Base-by-base conservation (phyloP, 2,329 filamentous ascomycete species). In the Thermothelomyces thermophilus region DNA sequence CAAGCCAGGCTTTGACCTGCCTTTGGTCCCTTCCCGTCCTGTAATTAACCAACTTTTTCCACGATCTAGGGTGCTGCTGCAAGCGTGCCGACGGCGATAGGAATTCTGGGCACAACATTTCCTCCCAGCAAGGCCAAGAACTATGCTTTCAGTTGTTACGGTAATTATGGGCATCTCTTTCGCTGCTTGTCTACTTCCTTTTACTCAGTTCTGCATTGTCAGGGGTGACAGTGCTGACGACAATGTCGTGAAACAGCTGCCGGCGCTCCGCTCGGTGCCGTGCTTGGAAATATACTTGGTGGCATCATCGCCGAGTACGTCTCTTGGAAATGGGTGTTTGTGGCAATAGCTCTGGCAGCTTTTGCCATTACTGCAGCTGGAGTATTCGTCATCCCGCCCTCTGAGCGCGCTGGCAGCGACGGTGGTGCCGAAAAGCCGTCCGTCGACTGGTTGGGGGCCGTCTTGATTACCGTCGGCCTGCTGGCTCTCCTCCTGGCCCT, bases 31-130 rank as follows among this genome's bases (percentile, higher is more conserved):
- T n/a, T n/a, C n/a, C n/a, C n/a, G n/a, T n/a, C n/a, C n/a, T n/a
- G 20, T 5, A 6, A 5, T 9, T 26, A 26, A 26, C 24, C n/a
- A n/a, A 26, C 24, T 26, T 5, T 26, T 26, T 26, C 9, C 5
- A 26, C 9, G 5, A 26, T 26, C 9, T 26, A 77, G 67, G 83
- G 82, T 2, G 80, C 80, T 22, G 83, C 84, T 1, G 81, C 82
- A 14, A 86, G 84, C 60, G 80, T 86, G 0, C 83, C 84, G 0
- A 86, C 83, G 0, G 84, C 83, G 0, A 79, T 87, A 60, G 84
- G 84, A 0, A 86, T 87, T 34, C 64, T 87, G 2, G 83, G 82
- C 0, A 77, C 78, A 1, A 85, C 80, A 0, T 87, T 87, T 48
- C 76, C 77, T 1, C 82, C 82, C 0, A 81, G 83, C 0, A 82